Conservation (phyloP, 2,329 filamentous ascomycete species). For the Penicillium sumatraense region DNA sequence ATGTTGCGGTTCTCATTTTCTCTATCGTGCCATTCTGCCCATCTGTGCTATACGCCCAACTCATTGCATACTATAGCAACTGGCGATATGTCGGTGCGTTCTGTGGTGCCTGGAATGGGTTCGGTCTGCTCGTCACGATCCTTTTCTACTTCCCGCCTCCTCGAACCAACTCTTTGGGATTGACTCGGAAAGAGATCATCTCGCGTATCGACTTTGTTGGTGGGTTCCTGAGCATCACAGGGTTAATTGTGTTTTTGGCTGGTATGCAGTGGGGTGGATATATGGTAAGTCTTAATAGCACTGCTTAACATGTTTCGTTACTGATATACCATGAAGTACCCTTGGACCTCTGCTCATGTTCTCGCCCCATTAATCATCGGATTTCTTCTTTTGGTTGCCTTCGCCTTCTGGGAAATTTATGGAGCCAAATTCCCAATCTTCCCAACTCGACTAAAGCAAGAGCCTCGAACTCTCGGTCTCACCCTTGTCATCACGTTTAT, state of each 20-base stretch:
- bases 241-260: slow-evolving; percentile 54
- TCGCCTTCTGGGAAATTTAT: slow-evolving; percentile 53
- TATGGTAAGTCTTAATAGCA: slow-evolving; percentile 34
- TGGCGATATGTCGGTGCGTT: slow-evolving; percentile 52
- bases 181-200: slow-evolving; percentile 46
- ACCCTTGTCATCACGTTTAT: slow-evolving; percentile 64
- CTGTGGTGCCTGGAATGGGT: slow-evolving; percentile 47
- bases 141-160: slow-evolving; percentile 54
- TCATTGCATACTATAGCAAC: slow-evolving; percentile 52
- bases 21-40: slow-evolving; percentile 67
- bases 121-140: slow-evolving; percentile 48
- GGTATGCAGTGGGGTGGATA: slow-evolving; percentile 59
- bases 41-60: slow-evolving; percentile 65
- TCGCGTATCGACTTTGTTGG: slow-evolving; percentile 57
- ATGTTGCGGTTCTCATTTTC: slow-evolving; percentile 64
- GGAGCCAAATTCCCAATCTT: slow-evolving; percentile 53
- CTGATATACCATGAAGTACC: slow-evolving; percentile 37
- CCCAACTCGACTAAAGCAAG: slow-evolving; percentile 50
- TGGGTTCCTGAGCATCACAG: slow-evolving; percentile 53
- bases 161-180: slow-evolving; percentile 44
- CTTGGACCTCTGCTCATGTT: slow-evolving; percentile 51
- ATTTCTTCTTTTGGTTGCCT: slow-evolving; percentile 46
- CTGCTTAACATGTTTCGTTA: not conserved
- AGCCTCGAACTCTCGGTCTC: slow-evolving; percentile 56
- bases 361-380: slow-evolving; percentile 53